A percentile compares a stretch with the other conserved stretches of the same genome.
Evolutionary conservation across 2,329 filamentous ascomycete species (phyloP).

Genomic region (Reticulascus tulasneorum): DNA sequence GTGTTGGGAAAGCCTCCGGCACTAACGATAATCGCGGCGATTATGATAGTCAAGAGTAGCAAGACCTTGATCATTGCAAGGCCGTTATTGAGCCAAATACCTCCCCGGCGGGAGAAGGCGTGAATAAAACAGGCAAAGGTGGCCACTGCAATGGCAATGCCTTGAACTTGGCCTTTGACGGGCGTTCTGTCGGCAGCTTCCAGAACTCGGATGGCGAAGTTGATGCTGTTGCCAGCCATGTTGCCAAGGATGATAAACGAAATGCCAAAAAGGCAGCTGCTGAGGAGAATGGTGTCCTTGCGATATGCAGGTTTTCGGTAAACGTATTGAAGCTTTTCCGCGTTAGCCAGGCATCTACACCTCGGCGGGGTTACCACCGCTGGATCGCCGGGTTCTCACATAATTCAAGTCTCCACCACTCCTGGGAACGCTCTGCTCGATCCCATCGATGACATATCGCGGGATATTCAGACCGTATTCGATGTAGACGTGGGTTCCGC

Average conservation of each 20-base stretch:
- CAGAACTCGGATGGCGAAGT: conserved; percentile 38
- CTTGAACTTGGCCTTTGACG: conserved; percentile 31
- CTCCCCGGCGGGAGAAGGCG: conserved; percentile 41
- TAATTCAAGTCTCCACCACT: conserved; percentile 46
- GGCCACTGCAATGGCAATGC: conserved; percentile 41
- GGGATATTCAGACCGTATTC: conserved; percentile 45
- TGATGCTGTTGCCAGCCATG: conserved; percentile 44
- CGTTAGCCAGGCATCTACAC: too few species aligned
- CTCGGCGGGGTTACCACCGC: too few species aligned
- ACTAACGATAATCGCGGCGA: conserved; percentile 26
- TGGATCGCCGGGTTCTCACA: conserved; percentile 11
- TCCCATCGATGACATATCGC: conserved; percentile 32
- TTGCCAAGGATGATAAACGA: conserved; percentile 43
- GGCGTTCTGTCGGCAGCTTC: conserved; percentile 28
- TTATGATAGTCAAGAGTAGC: conserved; percentile 41
- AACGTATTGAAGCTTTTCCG: conserved; percentile 45
- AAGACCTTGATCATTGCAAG: conserved; percentile 45
- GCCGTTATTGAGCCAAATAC: conserved; percentile 47
- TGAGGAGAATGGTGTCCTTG: conserved; percentile 30
- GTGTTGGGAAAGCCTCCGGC: conserved; percentile 20
- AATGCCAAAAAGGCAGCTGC: conserved; percentile 41
- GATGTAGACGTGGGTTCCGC: conserved; percentile 33
- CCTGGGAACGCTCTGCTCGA: conserved; percentile 36
- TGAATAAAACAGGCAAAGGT: conserved; percentile 44
- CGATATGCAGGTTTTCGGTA: conserved; percentile 32